Evolutionary conservation across 192 early-diverging fungal species (phyloP).

Genomic region (Dissophora ornata): DNA sequence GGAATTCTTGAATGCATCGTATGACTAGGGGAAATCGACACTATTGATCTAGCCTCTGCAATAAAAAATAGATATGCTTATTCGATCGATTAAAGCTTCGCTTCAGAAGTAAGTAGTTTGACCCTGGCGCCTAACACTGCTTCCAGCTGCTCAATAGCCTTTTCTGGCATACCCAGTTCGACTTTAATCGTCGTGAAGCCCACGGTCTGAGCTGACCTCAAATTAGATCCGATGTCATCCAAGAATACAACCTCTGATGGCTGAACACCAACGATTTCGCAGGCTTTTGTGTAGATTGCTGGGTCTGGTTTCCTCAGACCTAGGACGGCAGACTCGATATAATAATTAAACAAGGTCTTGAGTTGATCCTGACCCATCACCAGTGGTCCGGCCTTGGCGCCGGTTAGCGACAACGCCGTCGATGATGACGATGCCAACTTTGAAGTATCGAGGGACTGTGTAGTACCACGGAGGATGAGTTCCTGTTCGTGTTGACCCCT

Average conservation of each 20-base stretch:
- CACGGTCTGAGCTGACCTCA: conserved; percentile 74
- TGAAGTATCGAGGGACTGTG: conserved; percentile 1
- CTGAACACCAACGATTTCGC: conserved; percentile 72
- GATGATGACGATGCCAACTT: background rate
- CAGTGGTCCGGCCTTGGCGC: conserved; percentile 25
- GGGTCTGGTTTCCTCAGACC: conserved; percentile 88
- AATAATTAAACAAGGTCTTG: conserved; percentile 71
- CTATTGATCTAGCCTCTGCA: background rate
- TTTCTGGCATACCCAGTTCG: conserved; percentile 58
- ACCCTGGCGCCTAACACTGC: conserved; percentile 37
- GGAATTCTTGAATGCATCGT: conserved; percentile 45
- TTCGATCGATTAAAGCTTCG: conserved; percentile 11
- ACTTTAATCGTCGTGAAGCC: conserved; percentile 80
- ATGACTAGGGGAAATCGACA: conserved; percentile 11
- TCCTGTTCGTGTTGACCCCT: conserved; percentile 29
- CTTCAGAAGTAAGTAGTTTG: conserved; percentile 10
- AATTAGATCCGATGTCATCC: conserved; percentile 86
- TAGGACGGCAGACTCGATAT: conserved; percentile 80
- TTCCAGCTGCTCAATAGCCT: conserved; percentile 66
- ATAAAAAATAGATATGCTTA: background rate
- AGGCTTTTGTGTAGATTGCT: conserved; percentile 75
- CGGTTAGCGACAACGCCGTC: background rate
- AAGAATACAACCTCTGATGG: conserved; percentile 81
- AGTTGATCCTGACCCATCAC: conserved; percentile 56
- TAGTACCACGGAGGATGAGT: conserved; percentile 34